These are phyloP conservation scores for Coemansia sp. DNA, from an alignment of 192 early-diverging fungal species.

Conservation along the genomic window DNA sequence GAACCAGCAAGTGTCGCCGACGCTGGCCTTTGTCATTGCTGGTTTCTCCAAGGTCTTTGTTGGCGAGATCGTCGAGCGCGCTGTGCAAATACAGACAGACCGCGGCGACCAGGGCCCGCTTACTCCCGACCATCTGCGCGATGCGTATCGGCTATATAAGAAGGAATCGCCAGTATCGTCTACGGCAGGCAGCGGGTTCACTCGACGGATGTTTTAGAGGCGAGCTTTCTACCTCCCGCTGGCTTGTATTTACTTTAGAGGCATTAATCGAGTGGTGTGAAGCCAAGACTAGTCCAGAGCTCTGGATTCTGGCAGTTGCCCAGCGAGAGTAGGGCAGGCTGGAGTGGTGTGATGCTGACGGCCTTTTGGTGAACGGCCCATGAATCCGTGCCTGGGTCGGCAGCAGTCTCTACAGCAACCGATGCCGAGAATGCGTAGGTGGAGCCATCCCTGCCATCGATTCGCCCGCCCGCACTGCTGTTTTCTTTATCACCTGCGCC, in stretches of 20 bases:
- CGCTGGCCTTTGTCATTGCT: constrained; percentile 74
- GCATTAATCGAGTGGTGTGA: constrained; percentile 2
- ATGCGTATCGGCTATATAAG: constrained; percentile 75
- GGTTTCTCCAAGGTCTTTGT: constrained; percentile 91
- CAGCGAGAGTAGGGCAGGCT: constrained; percentile 13
- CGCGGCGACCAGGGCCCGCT: constrained; percentile 69
- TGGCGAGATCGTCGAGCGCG: constrained; percentile 82
- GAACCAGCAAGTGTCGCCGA: constrained; percentile 66
- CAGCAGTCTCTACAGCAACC: not conserved
- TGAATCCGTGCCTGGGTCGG: constrained; percentile 7
- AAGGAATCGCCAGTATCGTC: constrained; percentile 26
- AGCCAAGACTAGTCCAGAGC: constrained; percentile 15
- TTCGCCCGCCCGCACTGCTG: not conserved
- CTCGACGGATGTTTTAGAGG: too few species aligned
- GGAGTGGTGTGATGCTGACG: constrained; percentile 16
- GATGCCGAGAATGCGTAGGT: constrained; percentile 18
- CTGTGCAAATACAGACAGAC: constrained; percentile 73
- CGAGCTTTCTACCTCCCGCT: too few species aligned
- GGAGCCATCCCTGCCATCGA: constrained; percentile 8
- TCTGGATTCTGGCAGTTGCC: not conserved
- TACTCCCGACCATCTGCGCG: constrained; percentile 78
- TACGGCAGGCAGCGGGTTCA: constrained; percentile 13
- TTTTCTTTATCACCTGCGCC: not conserved
- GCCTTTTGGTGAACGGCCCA: constrained; percentile 14
- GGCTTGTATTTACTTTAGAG: not conserved